These are phyloP conservation scores for Tulasnella sp. DNA, from an alignment of 768 basidiomycete genomes.

Conservation along the genomic window DNA sequence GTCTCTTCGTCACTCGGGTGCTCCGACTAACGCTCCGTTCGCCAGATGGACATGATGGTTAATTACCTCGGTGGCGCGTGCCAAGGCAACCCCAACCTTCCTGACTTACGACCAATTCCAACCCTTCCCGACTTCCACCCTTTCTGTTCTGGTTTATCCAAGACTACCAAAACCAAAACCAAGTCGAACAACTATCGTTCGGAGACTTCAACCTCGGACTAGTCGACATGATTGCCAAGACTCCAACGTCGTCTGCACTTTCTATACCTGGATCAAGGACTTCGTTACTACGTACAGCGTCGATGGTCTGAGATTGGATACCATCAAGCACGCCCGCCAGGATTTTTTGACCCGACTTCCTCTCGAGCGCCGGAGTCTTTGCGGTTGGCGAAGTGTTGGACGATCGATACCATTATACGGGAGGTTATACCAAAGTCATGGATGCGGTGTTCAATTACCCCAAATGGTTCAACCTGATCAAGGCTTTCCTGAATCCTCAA, in stretches of 20 bases:
- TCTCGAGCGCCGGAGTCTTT: slow-evolving; percentile 34
- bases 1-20: not conserved
- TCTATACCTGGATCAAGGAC: slow-evolving; percentile 37
- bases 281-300: slow-evolving; percentile 38
- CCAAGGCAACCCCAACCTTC: slow-evolving; percentile 1
- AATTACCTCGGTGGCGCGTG: slow-evolving; percentile 16
- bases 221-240: slow-evolving; percentile 39
- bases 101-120: no score
- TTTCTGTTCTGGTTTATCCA: slow-evolving; percentile 26
- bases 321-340: slow-evolving; percentile 38
- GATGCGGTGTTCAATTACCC: slow-evolving; percentile 28
- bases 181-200: slow-evolving; percentile 34
- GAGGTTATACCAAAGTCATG: slow-evolving; percentile 24
- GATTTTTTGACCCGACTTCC: slow-evolving; percentile 38
- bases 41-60: slow-evolving; percentile 33
- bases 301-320: slow-evolving; percentile 40
- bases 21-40: not conserved
- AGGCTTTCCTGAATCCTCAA: slow-evolving; percentile 19
- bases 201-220: slow-evolving; percentile 39
- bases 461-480: slow-evolving; percentile 12
- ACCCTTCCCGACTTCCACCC: slow-evolving; percentile 23
- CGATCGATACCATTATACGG: slow-evolving; percentile 22
- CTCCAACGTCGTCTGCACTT: slow-evolving; percentile 32
- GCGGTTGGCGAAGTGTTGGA: slow-evolving; percentile 38
- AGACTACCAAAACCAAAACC: slow-evolving; percentile 27